These are phyloP conservation scores for Calocera cornea DNA, from an alignment of 768 basidiomycete species.

Conservation along the genomic window DNA sequence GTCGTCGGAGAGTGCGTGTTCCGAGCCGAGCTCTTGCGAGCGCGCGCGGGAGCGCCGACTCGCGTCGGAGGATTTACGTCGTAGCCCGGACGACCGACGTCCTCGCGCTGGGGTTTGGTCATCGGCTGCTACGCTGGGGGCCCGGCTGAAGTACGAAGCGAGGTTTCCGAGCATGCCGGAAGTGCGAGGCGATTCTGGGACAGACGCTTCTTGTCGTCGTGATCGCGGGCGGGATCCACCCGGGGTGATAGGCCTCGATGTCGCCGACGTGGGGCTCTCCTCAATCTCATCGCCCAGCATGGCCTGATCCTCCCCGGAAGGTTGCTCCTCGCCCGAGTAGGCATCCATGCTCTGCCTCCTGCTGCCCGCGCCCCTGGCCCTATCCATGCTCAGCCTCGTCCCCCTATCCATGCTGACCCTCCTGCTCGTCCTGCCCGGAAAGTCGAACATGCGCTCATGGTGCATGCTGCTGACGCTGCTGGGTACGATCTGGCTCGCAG, in stretches of 20 bases:
- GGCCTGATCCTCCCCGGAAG: not conserved
- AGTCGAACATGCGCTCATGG: constrained; percentile 22
- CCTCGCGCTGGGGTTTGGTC: not conserved
- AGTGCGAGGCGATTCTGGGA: not conserved
- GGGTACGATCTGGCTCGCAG: constrained; percentile 47
- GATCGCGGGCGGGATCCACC: not conserved
- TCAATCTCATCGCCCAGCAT: not conserved
- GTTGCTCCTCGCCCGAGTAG: not conserved
- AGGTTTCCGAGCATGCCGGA: not conserved
- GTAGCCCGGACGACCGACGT: not conserved
- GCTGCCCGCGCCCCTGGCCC: not conserved
- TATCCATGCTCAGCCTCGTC: not conserved
- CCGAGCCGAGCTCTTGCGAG: not conserved
- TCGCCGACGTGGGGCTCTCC: not conserved
- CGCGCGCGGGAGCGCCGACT: not conserved
- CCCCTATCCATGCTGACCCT: not conserved
- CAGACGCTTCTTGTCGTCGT: not conserved
- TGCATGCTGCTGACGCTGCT: constrained; percentile 75
- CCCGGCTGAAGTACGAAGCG: not conserved
- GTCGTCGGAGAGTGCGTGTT: constrained; percentile 22
- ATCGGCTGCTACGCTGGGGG: not conserved
- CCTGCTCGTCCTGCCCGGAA: constrained; percentile 1
- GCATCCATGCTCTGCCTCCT: not conserved
- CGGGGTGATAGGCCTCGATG: not conserved
- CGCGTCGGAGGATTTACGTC: not conserved